These are phyloP conservation scores for Ascochyta koolunga DNA, from an alignment of 2,329 filamentous ascomycete species.

Conservation along the genomic window DNA sequence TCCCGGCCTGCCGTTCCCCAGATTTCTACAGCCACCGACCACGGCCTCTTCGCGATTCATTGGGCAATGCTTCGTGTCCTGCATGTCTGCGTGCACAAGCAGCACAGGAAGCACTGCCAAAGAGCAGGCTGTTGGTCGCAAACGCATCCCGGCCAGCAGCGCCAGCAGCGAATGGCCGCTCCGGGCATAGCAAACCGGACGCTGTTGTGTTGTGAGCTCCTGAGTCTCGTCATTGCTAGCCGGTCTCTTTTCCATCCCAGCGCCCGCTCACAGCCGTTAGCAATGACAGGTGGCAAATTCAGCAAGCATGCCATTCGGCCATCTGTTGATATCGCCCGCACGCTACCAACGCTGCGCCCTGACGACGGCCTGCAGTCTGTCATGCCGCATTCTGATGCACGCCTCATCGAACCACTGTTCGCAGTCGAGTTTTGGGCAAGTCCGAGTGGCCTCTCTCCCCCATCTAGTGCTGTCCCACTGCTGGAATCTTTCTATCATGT, in stretches of 20 bases:
- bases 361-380: slow-evolving; percentile 7
- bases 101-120: slow-evolving; percentile 2
- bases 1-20: slow-evolving; percentile 28
- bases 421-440: background rate
- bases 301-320: slow-evolving; percentile 4
- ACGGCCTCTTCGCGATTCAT: too few relatives aligned
- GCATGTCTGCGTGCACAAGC: slow-evolving; percentile 2
- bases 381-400: background rate
- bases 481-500: slow-evolving; percentile 8
- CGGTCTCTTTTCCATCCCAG: slow-evolving; percentile 20
- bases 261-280: slow-evolving; percentile 14
- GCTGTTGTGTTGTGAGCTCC: slow-evolving; percentile 33
- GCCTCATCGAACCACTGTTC: background rate
- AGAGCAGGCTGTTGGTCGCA: slow-evolving; percentile 18
- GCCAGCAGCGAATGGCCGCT: slow-evolving; percentile 14
- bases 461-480: background rate
- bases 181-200: slow-evolving; percentile 29
- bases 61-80: too few relatives aligned
- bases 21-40: slow-evolving; percentile 28
- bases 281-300: slow-evolving; percentile 17
- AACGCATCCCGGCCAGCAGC: slow-evolving; percentile 17
- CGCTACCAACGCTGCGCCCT: slow-evolving; percentile 4
- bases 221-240: slow-evolving; percentile 27
- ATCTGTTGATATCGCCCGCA: slow-evolving; percentile 7
- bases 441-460: background rate